Conservation (phyloP, 805 yeast genomes). For the Metschnikowia lochheadii region DNA sequence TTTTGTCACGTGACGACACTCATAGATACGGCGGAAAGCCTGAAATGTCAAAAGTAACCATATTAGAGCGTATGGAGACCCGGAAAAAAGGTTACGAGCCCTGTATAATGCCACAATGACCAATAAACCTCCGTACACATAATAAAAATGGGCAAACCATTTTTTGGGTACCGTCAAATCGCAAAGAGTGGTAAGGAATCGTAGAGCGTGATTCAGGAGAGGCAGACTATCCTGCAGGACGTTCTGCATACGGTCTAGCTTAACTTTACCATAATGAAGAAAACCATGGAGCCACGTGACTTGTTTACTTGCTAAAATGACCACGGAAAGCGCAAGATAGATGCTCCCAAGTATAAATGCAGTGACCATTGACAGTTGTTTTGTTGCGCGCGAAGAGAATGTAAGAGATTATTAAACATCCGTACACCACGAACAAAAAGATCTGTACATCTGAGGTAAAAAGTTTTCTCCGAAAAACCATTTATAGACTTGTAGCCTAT, state of each 20-base stretch:
- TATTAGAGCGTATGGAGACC: conserved; percentile 19
- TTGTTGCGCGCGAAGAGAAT: neutral
- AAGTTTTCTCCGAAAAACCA: too few relatives aligned
- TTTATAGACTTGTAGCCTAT: too few relatives aligned
- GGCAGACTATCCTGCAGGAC: neutral
- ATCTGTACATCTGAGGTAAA: too few relatives aligned
- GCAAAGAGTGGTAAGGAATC: neutral
- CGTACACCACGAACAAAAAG: neutral
- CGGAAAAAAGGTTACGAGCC: conserved; percentile 8
- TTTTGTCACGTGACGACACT: conserved; percentile 48
- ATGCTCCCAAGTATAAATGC: neutral
- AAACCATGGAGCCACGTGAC: conserved; percentile 9
- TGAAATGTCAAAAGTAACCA: conserved; percentile 39
- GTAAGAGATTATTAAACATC: neutral
- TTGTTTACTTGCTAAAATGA: conserved; percentile 4
- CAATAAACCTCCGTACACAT: conserved; percentile 34
- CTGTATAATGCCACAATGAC: conserved; percentile 15
- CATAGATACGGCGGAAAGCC: conserved; percentile 51
- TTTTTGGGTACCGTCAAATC: conserved; percentile 54
- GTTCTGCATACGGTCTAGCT: neutral
- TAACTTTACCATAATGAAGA: conserved; percentile 15
- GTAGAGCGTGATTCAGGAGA: neutral
- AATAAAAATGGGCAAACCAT: conserved; percentile 62
- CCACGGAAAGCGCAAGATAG: conserved; percentile 4
- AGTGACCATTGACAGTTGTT: neutral